A percentile compares a stretch with the other conserved stretches of the same genome.
Conservation (phyloP, 139 green algal genomes). For the Ostreobium quekettii region DNA sequence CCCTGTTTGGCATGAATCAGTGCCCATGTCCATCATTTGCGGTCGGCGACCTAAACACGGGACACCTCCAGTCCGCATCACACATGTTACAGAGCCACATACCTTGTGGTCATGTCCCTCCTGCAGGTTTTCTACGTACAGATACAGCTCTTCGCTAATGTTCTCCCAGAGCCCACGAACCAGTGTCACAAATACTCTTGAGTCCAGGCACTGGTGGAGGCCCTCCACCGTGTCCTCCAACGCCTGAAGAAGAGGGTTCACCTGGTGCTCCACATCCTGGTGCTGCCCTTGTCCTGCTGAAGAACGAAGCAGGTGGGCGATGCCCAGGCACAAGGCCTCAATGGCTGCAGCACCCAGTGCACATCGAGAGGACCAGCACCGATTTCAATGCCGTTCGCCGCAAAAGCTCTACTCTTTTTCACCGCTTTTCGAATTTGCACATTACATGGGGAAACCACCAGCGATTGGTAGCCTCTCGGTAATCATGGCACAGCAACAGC, state of each 20-base stretch:
- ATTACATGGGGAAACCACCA: too few species aligned
- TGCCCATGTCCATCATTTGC: not conserved
- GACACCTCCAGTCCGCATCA: not conserved
- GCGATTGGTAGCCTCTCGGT: too few species aligned
- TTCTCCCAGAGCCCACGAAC: constrained; percentile 47
- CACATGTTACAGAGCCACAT: not conserved
- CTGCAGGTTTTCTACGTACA: constrained; percentile 47
- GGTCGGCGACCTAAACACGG: not conserved
- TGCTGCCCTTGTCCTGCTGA: too few species aligned
- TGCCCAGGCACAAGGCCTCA: too few species aligned
- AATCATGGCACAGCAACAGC: too few species aligned
- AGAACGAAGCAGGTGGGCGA: too few species aligned
- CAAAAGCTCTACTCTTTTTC: too few species aligned
- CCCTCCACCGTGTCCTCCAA: not conserved
- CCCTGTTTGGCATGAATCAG: too few species aligned
- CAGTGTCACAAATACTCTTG: constrained; percentile 41
- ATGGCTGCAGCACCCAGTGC: too few species aligned
- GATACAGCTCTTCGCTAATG: constrained; percentile 37
- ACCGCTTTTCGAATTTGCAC: too few species aligned
- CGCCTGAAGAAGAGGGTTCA: constrained; percentile 1
- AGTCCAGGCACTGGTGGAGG: constrained; percentile 32
- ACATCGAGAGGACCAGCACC: too few species aligned
- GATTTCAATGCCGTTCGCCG: too few species aligned
- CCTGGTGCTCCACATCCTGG: not conserved
- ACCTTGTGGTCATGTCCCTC: constrained; percentile 18